These are phyloP conservation scores for Chionographis japonica DNA, from an alignment of 106 monocot species.

Conservation along the genomic window DNA sequence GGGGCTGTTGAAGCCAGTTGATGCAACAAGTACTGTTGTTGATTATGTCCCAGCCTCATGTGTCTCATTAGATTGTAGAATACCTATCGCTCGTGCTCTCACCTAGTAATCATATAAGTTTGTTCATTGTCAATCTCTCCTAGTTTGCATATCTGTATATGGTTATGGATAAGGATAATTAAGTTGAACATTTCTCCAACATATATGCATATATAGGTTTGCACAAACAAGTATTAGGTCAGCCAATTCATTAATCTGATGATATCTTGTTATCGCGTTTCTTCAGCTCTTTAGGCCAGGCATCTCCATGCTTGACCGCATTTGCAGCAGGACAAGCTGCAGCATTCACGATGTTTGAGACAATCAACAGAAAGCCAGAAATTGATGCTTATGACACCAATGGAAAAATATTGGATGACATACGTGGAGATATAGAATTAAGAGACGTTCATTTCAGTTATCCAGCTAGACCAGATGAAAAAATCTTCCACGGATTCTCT, in stretches of 20 bases:
- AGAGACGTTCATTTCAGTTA: conserved; percentile 57
- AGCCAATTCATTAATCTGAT: not conserved
- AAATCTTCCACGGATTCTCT: conserved; percentile 50
- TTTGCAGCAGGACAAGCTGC: conserved; percentile 60
- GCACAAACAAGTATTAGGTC: not conserved
- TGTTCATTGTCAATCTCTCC: too few species aligned
- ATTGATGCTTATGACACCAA: conserved; percentile 43
- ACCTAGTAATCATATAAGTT: too few species aligned
- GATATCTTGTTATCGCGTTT: conserved; percentile 1
- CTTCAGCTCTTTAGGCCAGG: conserved; percentile 42
- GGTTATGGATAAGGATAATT: too few species aligned
- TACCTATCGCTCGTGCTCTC: too few species aligned
- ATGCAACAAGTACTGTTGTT: too few species aligned
- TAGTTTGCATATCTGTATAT: too few species aligned
- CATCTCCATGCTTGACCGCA: conserved; percentile 45
- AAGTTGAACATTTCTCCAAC: too few species aligned
- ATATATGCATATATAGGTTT: not conserved
- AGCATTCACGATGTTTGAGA: conserved; percentile 67
- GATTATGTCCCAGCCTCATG: too few species aligned
- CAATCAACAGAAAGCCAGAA: conserved; percentile 58
- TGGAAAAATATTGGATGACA: conserved; percentile 34
- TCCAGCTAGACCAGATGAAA: conserved; percentile 56
- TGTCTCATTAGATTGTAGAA: too few species aligned
- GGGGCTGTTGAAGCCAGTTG: too few species aligned
- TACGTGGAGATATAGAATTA: conserved; percentile 53